Percentiles rank a stretch among this genome's conserved stretches.
Conservation (phyloP, 2,329 filamentous ascomycete genomes). For the Cladosporium phlei region DNA sequence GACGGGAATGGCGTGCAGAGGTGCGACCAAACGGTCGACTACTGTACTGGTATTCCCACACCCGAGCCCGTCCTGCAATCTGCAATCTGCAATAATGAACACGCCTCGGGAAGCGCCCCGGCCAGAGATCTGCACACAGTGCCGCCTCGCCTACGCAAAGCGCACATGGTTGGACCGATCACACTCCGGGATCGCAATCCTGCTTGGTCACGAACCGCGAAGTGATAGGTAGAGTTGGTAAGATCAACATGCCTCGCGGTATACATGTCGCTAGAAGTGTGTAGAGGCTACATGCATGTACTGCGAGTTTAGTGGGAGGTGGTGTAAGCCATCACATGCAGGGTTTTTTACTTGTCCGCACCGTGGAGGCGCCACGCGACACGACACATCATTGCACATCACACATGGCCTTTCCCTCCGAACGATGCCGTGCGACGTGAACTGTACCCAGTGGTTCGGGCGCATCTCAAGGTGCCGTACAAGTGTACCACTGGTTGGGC, state of each 20-base stretch:
- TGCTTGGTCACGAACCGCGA: neutral
- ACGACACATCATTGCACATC: neutral
- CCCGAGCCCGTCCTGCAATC: constrained; percentile 5
- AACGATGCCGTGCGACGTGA: constrained; percentile 5
- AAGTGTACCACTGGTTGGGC: too few species aligned
- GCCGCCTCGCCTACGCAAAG: constrained; percentile 3
- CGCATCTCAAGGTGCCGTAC: neutral
- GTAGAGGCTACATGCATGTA: too few species aligned
- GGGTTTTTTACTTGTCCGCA: too few species aligned
- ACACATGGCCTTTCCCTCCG: neutral
- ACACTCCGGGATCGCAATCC: constrained; percentile 6
- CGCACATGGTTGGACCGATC: constrained; percentile 3
- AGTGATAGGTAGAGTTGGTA: too few species aligned
- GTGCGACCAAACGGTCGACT: neutral
- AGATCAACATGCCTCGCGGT: too few species aligned
- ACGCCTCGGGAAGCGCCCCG: constrained; percentile 3
- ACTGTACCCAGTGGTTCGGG: neutral
- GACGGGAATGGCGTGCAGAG: neutral
- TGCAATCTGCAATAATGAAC: too few species aligned
- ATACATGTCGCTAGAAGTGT: too few species aligned
- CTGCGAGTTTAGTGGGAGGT: too few species aligned
- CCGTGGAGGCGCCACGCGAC: neutral
- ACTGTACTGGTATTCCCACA: too few species aligned
- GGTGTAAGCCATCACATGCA: too few species aligned
- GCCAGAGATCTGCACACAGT: constrained; percentile 2